A percentile compares a stretch with the other conserved stretches of the same genome.
Conservation (phyloP, 305 asterid species). For the Solanum hybrid region DNA sequence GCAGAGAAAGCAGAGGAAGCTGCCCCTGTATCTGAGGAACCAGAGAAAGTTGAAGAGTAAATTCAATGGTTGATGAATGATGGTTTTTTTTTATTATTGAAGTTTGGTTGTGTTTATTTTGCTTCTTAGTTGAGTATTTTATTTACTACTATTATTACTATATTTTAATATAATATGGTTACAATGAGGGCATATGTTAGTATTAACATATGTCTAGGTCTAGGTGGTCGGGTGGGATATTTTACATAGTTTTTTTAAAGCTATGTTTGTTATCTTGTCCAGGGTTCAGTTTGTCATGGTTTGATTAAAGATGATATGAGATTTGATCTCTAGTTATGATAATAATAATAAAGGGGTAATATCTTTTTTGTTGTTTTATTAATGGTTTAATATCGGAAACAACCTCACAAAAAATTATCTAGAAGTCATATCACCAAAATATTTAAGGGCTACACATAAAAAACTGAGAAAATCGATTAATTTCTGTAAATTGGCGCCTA, state of each 20-base stretch:
- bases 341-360: background rate
- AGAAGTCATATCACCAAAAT: background rate
- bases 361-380: background rate
- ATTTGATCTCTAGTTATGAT: background rate
- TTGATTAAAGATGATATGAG: constrained; percentile 5
- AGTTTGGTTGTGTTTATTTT: constrained; percentile 4
- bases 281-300: constrained; percentile 5
- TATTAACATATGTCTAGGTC: background rate
- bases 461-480: background rate
- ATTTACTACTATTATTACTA: background rate
- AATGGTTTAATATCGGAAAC: background rate
- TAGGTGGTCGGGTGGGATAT: constrained; percentile 5
- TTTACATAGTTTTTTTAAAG: background rate
- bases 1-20: constrained; percentile 2
- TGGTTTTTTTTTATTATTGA: background rate
- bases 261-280: background rate
- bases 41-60: background rate
- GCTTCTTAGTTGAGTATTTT: background rate
- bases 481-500: no score
- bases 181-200: background rate
- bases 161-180: background rate
- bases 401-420: no score
- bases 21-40: background rate
- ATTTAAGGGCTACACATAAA: background rate
- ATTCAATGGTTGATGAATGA: background rate